Conservation (phyloP, 495 filamentous ascomycete genomes). For the Polyplosphaeria fusca region DNA sequence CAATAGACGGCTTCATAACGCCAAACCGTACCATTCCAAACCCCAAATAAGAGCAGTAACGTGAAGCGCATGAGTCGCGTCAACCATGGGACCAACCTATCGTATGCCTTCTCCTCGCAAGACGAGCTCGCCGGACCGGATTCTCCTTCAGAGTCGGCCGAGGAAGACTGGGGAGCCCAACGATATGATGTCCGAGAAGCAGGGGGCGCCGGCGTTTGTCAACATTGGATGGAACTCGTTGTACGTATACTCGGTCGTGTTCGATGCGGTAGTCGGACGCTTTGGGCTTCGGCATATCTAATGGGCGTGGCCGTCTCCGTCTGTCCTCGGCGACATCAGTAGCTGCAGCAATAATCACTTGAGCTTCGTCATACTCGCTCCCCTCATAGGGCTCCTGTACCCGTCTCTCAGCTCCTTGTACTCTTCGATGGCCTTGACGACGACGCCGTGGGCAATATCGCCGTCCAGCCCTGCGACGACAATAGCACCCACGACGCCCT, state of each 20-base stretch:
- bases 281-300: conserved; percentile 17
- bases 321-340: background rate
- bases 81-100: conserved; percentile 6
- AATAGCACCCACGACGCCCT: conserved; percentile 68
- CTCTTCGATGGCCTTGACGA: conserved; percentile 62
- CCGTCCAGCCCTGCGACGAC: conserved; percentile 75
- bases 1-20: conserved; percentile 1
- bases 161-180: background rate
- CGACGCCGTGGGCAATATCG: conserved; percentile 72
- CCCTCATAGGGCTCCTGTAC: conserved; percentile 24
- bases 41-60: conserved; percentile 9
- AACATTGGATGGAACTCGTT: conserved; percentile 26
- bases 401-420: conserved; percentile 33
- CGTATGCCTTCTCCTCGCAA: conserved; percentile 1
- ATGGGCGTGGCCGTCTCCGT: background rate
- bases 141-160: conserved; percentile 19
- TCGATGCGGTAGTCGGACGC: conserved; percentile 23
- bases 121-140: background rate
- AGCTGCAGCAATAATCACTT: background rate
- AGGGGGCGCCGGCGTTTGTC: conserved; percentile 6
- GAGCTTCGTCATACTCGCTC: conserved; percentile 9
- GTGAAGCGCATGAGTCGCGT: conserved; percentile 10
- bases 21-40: conserved; percentile 17
- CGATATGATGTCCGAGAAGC: conserved; percentile 15
- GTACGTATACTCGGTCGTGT: conserved; percentile 16